Base-by-base conservation (phyloP, 176 grass and related monocot genomes). In the Ensete glaucum region DNA sequence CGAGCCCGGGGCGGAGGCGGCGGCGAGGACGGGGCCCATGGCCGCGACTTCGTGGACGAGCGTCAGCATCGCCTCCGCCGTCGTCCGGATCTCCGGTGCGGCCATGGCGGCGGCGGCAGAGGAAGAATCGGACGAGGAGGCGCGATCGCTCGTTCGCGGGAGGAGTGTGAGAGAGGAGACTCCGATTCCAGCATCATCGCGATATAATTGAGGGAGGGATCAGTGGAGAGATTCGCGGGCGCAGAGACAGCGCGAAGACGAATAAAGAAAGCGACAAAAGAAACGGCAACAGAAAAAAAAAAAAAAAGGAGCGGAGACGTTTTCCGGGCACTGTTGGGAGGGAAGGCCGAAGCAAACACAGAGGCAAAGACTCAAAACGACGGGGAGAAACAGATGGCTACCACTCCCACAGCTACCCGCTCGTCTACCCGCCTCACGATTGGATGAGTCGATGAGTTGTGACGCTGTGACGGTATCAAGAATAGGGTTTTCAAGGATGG, bases 41-140 rank as follows among this genome's bases (percentile, higher is more conserved):
- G 71, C 26, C 64, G 76, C 54, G 63, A 83, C 52, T 11, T 80
- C 64, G 12, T 71, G 43, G 53, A 76, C 70, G 17, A 87, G 50
- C 20, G 71, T 63, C 17, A 86, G 74, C 53, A 98, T 80, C 72
- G 84, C 83, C 34, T 81, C 94, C 68, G 90, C 83, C 73, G 78
- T 73, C 69, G 87, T 14, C 53, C 52, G 13, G 25, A 58, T 23
- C 58, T 13, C 9, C 5, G 34, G 59, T 8, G 16, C 56, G 57
- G 50, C 74, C 23, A 9, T 9, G 43, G 49, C 20, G 63, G 54
- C 34, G 34, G 54, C 34, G 34, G 10, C 12, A 20, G 62, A 19
- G 70, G 76, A 43, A 59, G 76, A 12, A 16, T 62, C 24, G 24
- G 24, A 0, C 23, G 73, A 2, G 50, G 81, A 3, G 71, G 80